Percentiles rank a stretch among this genome's conserved stretches.
phyloP scores from a whole-genome alignment of 2,329 filamentous ascomycete genomes.

The Fusarium sambucinum region DNA sequence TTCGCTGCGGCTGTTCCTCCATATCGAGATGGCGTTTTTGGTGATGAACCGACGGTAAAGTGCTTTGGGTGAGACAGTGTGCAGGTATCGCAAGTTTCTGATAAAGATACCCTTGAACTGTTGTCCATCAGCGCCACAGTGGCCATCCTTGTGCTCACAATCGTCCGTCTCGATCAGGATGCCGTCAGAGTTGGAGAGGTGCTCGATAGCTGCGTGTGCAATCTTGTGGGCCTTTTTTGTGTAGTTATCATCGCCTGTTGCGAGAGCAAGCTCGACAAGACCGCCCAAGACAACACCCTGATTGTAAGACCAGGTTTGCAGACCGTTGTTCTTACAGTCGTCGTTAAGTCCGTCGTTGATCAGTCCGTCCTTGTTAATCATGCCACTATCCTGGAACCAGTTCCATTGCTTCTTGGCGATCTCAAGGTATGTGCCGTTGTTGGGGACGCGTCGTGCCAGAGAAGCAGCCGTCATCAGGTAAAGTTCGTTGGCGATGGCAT shows the following conservation, averaged over 20 bases:
- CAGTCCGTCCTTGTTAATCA: conserved; percentile 64
- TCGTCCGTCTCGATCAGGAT: conserved; percentile 58
- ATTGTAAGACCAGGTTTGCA: conserved; percentile 67
- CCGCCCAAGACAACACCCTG: conserved; percentile 69
- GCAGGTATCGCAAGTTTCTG: conserved; percentile 71
- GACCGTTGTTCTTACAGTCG: conserved; percentile 64
- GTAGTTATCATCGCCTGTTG: conserved; percentile 58
- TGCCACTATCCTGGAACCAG: conserved; percentile 64
- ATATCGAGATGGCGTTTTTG: conserved; percentile 74
- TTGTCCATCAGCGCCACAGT: conserved; percentile 63
- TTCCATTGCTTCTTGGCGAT: conserved; percentile 64
- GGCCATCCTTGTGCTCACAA: conserved; percentile 51
- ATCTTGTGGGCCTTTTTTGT: conserved; percentile 60
- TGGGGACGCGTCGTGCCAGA: conserved; percentile 62
- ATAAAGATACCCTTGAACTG: conserved; percentile 81
- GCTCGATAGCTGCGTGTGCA: conserved; percentile 64
- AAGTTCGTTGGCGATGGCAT: conserved; percentile 69
- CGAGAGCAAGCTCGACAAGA: conserved; percentile 63
- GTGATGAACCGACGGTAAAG: conserved; percentile 67
- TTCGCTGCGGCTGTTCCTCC: conserved; percentile 67
- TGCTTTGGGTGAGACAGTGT: conserved; percentile 62
- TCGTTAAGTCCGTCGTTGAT: conserved; percentile 66
- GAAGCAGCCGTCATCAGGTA: conserved; percentile 66
- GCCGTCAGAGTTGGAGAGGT: conserved; percentile 58
- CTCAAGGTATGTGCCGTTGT: conserved; percentile 58